Base-by-base conservation (phyloP, 1,139 yeast genomes). In the Geotrichum histeridarum region DNA sequence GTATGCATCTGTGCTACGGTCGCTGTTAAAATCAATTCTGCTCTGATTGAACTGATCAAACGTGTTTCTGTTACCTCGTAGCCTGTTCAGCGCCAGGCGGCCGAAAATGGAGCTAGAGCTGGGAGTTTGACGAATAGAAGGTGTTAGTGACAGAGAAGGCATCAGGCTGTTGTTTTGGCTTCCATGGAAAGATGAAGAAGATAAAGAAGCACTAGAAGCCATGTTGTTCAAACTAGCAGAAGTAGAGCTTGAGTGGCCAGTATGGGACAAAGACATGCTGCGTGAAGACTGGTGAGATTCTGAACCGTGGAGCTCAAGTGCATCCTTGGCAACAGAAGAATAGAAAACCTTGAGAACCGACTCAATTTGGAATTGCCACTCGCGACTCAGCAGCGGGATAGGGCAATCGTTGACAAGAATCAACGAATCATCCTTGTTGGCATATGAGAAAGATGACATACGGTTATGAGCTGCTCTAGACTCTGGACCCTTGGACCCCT, bases 321-420 rank as follows among this genome's bases (percentile, higher is more conserved):
- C 60, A 22, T 66, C 68, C 47, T 63, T 65, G 30, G 66, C 51
- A 15, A 66, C 61, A 14, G 68, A 66, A 9, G 57, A 42, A 47
- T 66, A 66, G 42, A 63, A 66, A 3, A 60, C 57, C 36, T 61
- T 62, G 37, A 66, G 57, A 42, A 66, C 60, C 1, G 60, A 52
- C 51, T 66, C 69, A 6, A 66, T 38, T 45, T 65, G 66, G 44
- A 59, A 59, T 37, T 64, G 64, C 69, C 69, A 66, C 35, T 65
- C 67, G 37, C 54, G 58, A 7, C 64, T 53, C 41, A 64, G 54
- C 0, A 64, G 59, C 32, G 54, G 53, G 9, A 60, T 53, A 8
- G 58, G 43, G 30, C 57, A 45, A n/a, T 61, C 63, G 35, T 57
- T 57, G 14, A 65, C 68, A 42, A 66, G 48, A 8, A 58, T 37